phyloP scores from a whole-genome alignment of 345 rosid species.

The Ceriops zippeliana region DNA sequence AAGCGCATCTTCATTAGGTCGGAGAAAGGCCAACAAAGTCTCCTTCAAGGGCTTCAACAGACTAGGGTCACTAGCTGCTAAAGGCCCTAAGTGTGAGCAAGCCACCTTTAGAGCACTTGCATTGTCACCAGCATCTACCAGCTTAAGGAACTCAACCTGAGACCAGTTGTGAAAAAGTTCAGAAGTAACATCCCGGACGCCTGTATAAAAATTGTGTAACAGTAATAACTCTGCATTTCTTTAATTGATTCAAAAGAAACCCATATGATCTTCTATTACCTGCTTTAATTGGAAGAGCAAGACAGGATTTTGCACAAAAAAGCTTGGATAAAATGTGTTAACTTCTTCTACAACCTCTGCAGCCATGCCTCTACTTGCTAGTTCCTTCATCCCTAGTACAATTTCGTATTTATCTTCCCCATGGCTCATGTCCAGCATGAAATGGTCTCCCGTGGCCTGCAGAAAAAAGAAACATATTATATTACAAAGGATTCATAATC shows the following conservation, averaged over 20 bases:
- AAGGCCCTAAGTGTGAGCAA: slow-evolving; percentile 78
- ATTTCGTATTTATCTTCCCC: slow-evolving; percentile 63
- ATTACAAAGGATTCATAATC: slow-evolving; percentile 11
- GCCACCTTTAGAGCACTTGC: slow-evolving; percentile 76
- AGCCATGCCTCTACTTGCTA: slow-evolving; percentile 79
- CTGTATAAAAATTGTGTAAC: background rate
- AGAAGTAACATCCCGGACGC: background rate
- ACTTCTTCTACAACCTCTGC: slow-evolving; percentile 74
- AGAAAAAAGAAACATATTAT: background rate
- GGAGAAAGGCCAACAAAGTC: slow-evolving; percentile 71
- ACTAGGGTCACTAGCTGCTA: slow-evolving; percentile 62
- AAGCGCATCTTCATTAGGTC: slow-evolving; percentile 50
- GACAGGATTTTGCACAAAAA: slow-evolving; percentile 62
- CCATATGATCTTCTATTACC: slow-evolving; percentile 29
- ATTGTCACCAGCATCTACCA: slow-evolving; percentile 71
- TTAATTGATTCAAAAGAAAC: background rate
- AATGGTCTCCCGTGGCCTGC: slow-evolving; percentile 38
- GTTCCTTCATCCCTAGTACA: slow-evolving; percentile 73
- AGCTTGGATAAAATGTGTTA: slow-evolving; percentile 62
- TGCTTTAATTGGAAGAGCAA: slow-evolving; percentile 90
- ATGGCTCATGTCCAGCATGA: slow-evolving; percentile 11
- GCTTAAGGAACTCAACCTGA: slow-evolving; percentile 86
- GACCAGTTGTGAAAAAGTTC: slow-evolving; percentile 8
- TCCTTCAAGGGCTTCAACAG: slow-evolving; percentile 83
- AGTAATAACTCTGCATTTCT: background rate